These are phyloP conservation scores for Lotus japonicus DNA, from an alignment of 306 rosid species.

Conservation along the genomic window DNA sequence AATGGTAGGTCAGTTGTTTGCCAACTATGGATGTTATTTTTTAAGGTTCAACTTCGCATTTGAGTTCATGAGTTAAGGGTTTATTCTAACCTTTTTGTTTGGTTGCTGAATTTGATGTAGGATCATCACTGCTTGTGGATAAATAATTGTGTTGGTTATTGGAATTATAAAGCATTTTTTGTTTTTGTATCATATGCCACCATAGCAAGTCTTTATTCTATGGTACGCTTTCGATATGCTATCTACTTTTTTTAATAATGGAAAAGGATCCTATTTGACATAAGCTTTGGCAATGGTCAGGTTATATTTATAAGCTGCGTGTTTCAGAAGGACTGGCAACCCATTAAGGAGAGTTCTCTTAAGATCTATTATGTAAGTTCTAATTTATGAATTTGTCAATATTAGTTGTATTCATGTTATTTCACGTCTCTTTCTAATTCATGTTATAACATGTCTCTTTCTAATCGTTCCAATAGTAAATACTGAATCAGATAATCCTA, in stretches of 20 bases:
- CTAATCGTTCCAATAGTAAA: neutral
- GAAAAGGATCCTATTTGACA: constrained; percentile 7
- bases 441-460: neutral
- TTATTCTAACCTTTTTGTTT: neutral
- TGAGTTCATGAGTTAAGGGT: neutral
- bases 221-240: constrained; percentile 37
- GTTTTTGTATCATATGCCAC: constrained; percentile 51
- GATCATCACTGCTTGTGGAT: constrained; percentile 93
- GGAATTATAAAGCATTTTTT: constrained; percentile 85
- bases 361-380: constrained; percentile 67
- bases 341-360: constrained; percentile 23
- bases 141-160: constrained; percentile 86
- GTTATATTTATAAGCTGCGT: constrained; percentile 43
- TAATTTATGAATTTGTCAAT: neutral
- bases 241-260: constrained; percentile 6
- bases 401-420: neutral
- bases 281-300: constrained; percentile 30
- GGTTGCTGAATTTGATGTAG: constrained; percentile 43
- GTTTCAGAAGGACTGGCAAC: constrained; percentile 55
- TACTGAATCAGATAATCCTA: neutral
- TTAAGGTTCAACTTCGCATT: neutral
- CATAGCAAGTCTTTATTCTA: constrained; percentile 49
- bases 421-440: too few species aligned
- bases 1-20: constrained; percentile 64
- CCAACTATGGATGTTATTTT: neutral